Evolutionary conservation across 768 basidiomycete genomes (phyloP), one percentile per base, ranked within the genome.

Genomic region (Amylocystis lapponica): DNA sequence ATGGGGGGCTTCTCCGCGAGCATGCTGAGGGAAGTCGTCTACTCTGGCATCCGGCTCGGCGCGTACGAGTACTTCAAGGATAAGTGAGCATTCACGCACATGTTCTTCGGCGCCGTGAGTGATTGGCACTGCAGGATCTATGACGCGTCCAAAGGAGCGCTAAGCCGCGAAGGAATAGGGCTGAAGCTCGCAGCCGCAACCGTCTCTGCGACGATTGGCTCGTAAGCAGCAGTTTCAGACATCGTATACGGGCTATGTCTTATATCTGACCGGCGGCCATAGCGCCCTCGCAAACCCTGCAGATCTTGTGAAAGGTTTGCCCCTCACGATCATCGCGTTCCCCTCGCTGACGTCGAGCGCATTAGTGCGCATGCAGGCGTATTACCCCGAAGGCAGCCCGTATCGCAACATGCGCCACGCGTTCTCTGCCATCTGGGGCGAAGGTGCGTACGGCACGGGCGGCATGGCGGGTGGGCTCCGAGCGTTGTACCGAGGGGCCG

Each of bases 41-140:
- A 66, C 44, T 65, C 64, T 2, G 62, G 63, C 16, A 44, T 65
- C 25, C 53, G 65, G 10, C 53, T 66, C 29, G 65, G 65, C 17
- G 55, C 64, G 23, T 66, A 66, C 47, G 65, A 66, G 49, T 61
- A 50, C 49, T 66, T 65, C 59, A 66, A 66, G 47, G 63, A 64
- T n/a, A n/a, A n/a, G n/a, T n/a, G n/a, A n/a, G n/a, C n/a, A n/a
- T n/a, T n/a, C 49, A 51, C 49, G 63, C 65, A 23, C 19, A 61
- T 52, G 8, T 22, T 25, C 23, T 13, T 27, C 14, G 21, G 13
- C 27, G 3, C 13, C 38, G 10, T 4, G 13, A 14, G 13, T 7
- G 9, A 31, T 42, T 13, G 32, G 23, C 19, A 19, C 16, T 20
- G 5, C 23, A 65, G 63, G 27, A 40, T 65, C 13, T 43, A 58